Evolutionary conservation across 768 basidiomycete genomes (phyloP).

Genomic region (Sistotremastrum niveocremeum): DNA sequence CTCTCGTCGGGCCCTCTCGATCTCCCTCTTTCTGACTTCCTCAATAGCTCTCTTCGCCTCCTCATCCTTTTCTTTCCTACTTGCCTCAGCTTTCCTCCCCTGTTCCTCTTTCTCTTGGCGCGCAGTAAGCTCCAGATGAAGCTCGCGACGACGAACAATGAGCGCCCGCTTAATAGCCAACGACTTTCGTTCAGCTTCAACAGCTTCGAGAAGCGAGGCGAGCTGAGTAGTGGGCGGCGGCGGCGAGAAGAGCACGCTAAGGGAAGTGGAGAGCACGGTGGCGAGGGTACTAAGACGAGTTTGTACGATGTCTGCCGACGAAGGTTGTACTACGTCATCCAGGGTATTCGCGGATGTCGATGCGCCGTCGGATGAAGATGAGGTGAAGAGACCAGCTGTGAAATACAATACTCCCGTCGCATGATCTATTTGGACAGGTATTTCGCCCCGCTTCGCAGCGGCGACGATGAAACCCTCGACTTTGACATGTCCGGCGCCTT

Average conservation of each 20-base stretch:
- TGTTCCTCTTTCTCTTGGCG: slow-evolving; percentile 86
- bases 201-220: slow-evolving; percentile 43
- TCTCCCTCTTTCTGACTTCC: slow-evolving; percentile 48
- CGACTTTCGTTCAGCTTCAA: slow-evolving; percentile 65
- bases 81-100: slow-evolving; percentile 57
- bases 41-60: slow-evolving; percentile 47
- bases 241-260: slow-evolving; percentile 39
- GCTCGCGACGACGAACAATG: slow-evolving; percentile 72
- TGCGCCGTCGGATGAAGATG: slow-evolving; percentile 22
- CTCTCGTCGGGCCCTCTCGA: slow-evolving; percentile 37
- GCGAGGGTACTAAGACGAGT: slow-evolving; percentile 73
- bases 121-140: slow-evolving; percentile 70
- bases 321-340: slow-evolving; percentile 48
- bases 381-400: slow-evolving; percentile 54
- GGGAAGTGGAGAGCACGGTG: slow-evolving; percentile 51
- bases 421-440: slow-evolving; percentile 81
- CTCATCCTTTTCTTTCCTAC: slow-evolving; percentile 54
- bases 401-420: slow-evolving; percentile 75
- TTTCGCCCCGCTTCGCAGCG: slow-evolving; percentile 76
- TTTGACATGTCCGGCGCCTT: slow-evolving; percentile 30
- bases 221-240: slow-evolving; percentile 24
- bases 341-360: slow-evolving; percentile 18
- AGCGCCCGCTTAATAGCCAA: slow-evolving; percentile 64
- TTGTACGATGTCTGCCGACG: slow-evolving; percentile 56
- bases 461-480: slow-evolving; percentile 90